These are phyloP conservation scores for Ophiocordyceps sinensis DNA, from an alignment of 2,329 filamentous ascomycete species.

Conservation along the genomic window DNA sequence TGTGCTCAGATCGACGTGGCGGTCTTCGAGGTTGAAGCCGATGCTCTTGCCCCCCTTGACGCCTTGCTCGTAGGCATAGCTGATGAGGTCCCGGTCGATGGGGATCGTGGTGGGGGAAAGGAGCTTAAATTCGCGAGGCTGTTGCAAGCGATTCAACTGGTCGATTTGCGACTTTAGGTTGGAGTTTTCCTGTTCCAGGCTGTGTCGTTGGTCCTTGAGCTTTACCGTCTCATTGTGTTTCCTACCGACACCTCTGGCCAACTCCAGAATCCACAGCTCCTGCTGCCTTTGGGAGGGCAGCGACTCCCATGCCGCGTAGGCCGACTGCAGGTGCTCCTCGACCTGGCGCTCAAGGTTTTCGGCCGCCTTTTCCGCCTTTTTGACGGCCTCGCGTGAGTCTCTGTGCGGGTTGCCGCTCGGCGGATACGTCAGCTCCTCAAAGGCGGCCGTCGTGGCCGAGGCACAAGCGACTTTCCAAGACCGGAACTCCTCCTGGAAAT, in stretches of 20 bases:
- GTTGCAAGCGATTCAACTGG: constrained; percentile 41
- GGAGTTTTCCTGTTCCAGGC: constrained; percentile 39
- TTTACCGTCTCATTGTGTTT: constrained; percentile 40
- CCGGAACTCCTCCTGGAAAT: constrained; percentile 53
- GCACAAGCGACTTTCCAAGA: constrained; percentile 44
- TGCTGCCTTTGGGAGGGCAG: constrained; percentile 41
- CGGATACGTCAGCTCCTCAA: constrained; percentile 38
- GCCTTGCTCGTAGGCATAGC: constrained; percentile 30
- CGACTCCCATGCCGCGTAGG: constrained; percentile 62
- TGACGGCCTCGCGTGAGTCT: constrained; percentile 30
- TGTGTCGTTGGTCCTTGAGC: constrained; percentile 33
- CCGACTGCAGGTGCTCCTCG: constrained; percentile 59
- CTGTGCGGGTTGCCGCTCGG: constrained; percentile 22
- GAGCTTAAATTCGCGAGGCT: constrained; percentile 44
- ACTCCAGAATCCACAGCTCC: constrained; percentile 46
- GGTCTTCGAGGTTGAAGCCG: constrained; percentile 35
- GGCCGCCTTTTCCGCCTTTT: constrained; percentile 34
- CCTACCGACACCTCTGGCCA: constrained; percentile 43
- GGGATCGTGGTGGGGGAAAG: constrained; percentile 36
- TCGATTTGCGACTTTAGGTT: constrained; percentile 45
- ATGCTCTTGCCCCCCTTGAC: constrained; percentile 23
- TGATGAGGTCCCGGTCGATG: constrained; percentile 33
- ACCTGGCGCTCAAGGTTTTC: constrained; percentile 54
- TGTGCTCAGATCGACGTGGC: constrained; percentile 34
- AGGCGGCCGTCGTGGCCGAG: constrained; percentile 31